Evolutionary conservation across 2,329 filamentous ascomycete genomes (phyloP).

Genomic region (Sphaerulina populicola): DNA sequence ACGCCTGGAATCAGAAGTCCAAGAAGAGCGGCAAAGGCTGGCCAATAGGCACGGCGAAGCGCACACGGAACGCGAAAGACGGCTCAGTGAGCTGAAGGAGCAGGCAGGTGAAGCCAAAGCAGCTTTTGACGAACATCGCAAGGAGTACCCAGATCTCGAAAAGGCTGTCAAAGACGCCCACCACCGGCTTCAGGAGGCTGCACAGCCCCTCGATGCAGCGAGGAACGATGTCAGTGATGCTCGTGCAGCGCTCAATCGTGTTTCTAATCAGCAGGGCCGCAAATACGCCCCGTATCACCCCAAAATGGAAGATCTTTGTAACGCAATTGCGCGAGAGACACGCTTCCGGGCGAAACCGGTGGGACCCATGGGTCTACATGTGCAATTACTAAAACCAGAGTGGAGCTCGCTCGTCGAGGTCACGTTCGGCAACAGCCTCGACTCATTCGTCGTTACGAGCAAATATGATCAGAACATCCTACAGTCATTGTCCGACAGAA

Average conservation of each 20-base stretch:
- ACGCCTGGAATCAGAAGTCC: conserved; percentile 41
- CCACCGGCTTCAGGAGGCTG: conserved; percentile 26
- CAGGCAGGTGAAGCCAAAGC: conserved; percentile 40
- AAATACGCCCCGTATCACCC: conserved; percentile 57
- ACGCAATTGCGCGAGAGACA: conserved; percentile 58
- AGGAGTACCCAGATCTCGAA: conserved; percentile 32
- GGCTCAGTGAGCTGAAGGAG: conserved; percentile 44
- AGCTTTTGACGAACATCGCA: conserved; percentile 36
- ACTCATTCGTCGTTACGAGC: conserved; percentile 71
- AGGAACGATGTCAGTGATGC: neutral
- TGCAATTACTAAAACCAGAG: conserved; percentile 66
- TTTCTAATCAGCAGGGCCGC: conserved; percentile 47
- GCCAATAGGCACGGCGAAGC: conserved; percentile 57
- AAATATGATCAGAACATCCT: conserved; percentile 67
- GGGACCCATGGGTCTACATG: conserved; percentile 71
- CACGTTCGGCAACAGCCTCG: conserved; percentile 60
- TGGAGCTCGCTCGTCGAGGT: conserved; percentile 81
- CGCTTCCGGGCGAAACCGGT: conserved; percentile 66
- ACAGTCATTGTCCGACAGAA: conserved; percentile 25
- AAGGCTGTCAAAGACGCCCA: conserved; percentile 33
- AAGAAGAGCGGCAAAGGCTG: conserved; percentile 53
- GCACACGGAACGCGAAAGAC: conserved; percentile 52
- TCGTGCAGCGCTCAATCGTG: neutral
- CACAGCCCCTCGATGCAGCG: conserved; percentile 25
- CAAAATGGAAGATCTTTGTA: conserved; percentile 56